A percentile compares a stretch with the other conserved stretches of the same genome.
These are phyloP conservation scores for Eutypella sp. DNA, from an alignment of 2,329 filamentous ascomycete genomes.

Conservation along the genomic window DNA sequence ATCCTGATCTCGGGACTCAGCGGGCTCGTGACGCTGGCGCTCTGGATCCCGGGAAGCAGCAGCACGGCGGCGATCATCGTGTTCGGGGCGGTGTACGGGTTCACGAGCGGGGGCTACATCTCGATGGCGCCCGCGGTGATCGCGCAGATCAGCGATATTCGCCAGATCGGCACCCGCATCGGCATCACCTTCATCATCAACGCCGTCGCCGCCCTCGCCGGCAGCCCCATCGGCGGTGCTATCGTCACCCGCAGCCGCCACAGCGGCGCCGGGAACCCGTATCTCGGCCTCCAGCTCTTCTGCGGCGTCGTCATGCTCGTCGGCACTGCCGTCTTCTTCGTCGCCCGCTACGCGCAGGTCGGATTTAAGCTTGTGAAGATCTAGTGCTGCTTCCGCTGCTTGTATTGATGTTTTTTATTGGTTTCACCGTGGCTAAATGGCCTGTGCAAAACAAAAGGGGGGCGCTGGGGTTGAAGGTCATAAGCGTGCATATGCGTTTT, in stretches of 20 bases:
- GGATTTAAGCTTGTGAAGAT: constrained; percentile 19
- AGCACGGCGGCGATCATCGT: constrained; percentile 50
- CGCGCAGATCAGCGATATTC: constrained; percentile 65
- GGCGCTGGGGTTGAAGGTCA: no score
- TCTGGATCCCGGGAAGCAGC: constrained; percentile 37
- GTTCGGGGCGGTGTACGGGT: constrained; percentile 60
- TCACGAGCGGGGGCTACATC: constrained; percentile 59
- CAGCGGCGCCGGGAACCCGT: constrained; percentile 44
- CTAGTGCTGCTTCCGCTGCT: no score
- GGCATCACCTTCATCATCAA: constrained; percentile 60
- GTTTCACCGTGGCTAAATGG: constrained; percentile 5
- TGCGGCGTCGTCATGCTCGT: constrained; percentile 45
- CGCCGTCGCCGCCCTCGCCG: constrained; percentile 60
- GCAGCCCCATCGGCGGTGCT: constrained; percentile 63
- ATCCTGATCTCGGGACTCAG: constrained; percentile 43
- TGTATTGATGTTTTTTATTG: no score
- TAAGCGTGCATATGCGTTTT: no score
- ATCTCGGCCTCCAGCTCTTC: constrained; percentile 60
- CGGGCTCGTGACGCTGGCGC: constrained; percentile 30
- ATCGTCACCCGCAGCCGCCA: constrained; percentile 47
- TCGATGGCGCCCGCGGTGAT: constrained; percentile 58
- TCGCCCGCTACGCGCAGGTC: constrained; percentile 19
- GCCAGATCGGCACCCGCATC: constrained; percentile 63
- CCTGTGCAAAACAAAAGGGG: no score
- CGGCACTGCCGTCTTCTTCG: constrained; percentile 19